phyloP scores from a whole-genome alignment of 805 yeast genomes.

The Myxozyma neglecta region DNA sequence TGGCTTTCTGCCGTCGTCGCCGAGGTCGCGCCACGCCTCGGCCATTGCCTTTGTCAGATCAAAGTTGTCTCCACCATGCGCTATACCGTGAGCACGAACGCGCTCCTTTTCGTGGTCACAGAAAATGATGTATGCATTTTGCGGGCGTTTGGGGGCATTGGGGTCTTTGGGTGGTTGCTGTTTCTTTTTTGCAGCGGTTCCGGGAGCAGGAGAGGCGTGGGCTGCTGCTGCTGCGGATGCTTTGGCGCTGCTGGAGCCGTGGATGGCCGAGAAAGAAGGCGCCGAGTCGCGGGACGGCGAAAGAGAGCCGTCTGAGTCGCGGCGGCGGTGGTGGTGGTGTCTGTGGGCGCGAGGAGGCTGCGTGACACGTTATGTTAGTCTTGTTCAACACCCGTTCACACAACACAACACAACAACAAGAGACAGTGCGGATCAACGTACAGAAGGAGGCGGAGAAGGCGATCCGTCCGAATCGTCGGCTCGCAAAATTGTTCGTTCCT shows the following conservation, averaged over 20 bases:
- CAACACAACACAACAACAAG: neutral
- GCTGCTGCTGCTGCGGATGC: neutral
- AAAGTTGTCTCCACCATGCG: constrained; percentile 42
- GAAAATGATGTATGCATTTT: constrained; percentile 83
- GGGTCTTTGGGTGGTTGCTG: constrained; percentile 66
- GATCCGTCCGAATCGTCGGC: constrained; percentile 37
- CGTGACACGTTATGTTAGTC: neutral
- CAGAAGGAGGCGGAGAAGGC: constrained; percentile 38
- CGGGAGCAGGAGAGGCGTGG: neutral
- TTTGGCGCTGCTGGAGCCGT: neutral
- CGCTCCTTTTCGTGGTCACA: constrained; percentile 84
- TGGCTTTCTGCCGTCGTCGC: constrained; percentile 66
- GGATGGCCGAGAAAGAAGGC: constrained; percentile 1
- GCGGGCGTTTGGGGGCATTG: constrained; percentile 81
- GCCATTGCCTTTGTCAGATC: constrained; percentile 79
- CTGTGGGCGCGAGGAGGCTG: constrained; percentile 22
- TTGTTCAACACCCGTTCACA: too few relatives aligned
- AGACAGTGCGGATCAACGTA: neutral
- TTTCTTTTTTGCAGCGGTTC: constrained; percentile 32
- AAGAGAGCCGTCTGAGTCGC: constrained; percentile 16
- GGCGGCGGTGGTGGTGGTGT: constrained; percentile 12
- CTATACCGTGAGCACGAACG: constrained; percentile 58
- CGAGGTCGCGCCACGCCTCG: constrained; percentile 79
- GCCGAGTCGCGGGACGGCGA: constrained; percentile 14
- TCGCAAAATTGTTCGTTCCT: constrained; percentile 43